Percentiles rank a stretch among this genome's conserved stretches.
phyloP scores from a whole-genome alignment of 306 rosid species.

The Sechiopsis laciniata region DNA sequence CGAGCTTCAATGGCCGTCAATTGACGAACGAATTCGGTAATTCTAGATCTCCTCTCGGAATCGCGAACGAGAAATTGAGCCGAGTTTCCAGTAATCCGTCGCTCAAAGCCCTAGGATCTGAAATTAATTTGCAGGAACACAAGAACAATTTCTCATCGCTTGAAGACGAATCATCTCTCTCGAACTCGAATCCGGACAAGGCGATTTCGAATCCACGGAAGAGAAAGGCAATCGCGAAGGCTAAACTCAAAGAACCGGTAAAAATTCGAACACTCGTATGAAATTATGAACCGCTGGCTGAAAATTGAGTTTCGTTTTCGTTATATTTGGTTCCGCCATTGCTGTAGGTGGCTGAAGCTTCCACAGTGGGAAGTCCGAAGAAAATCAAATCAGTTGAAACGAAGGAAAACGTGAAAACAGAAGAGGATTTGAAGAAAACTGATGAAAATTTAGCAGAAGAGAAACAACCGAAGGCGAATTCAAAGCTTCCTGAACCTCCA shows the following conservation, averaged over 20 bases:
- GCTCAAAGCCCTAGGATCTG: slow-evolving; percentile 58
- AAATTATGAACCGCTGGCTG: not conserved
- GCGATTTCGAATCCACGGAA: slow-evolving; percentile 45
- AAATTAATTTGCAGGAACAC: slow-evolving; percentile 19
- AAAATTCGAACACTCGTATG: not conserved
- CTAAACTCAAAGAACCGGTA: slow-evolving; percentile 50
- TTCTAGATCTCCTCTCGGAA: slow-evolving; percentile 33
- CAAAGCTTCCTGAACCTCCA: slow-evolving; percentile 71
- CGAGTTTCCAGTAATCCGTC: slow-evolving; percentile 78
- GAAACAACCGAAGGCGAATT: slow-evolving; percentile 40
- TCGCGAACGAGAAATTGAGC: slow-evolving; percentile 37
- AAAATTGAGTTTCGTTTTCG: not conserved
- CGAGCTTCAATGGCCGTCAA: slow-evolving; percentile 67
- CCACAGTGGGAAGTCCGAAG: slow-evolving; percentile 47
- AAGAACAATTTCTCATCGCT: slow-evolving; percentile 15
- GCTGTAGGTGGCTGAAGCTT: slow-evolving; percentile 44
- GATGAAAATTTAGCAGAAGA: slow-evolving; percentile 35
- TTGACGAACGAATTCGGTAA: slow-evolving; percentile 34
- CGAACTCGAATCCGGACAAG: slow-evolving; percentile 46
- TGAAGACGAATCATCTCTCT: slow-evolving; percentile 64
- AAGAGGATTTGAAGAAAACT: slow-evolving; percentile 47
- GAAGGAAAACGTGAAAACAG: slow-evolving; percentile 37
- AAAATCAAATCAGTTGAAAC: slow-evolving; percentile 41
- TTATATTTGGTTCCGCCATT: not conserved
- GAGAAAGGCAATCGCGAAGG: slow-evolving; percentile 61